These are phyloP conservation scores for Paraphoma chrysanthemicola DNA, from an alignment of 2,329 filamentous ascomycete genomes.

Conservation along the genomic window DNA sequence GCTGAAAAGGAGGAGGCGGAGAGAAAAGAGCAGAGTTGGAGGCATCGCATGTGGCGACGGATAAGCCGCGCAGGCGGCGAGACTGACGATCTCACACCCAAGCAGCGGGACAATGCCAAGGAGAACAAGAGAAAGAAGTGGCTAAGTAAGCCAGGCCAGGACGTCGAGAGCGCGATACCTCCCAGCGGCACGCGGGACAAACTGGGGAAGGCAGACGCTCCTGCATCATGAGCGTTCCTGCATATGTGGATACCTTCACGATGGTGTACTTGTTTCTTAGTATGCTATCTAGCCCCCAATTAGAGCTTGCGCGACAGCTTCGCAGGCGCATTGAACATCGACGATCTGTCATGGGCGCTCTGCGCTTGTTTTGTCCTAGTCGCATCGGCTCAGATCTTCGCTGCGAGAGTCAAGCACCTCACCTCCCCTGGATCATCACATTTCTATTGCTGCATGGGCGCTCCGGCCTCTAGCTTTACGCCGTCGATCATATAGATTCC, in stretches of 20 bases:
- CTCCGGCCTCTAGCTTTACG: conserved; percentile 3
- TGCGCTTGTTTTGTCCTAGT: too few relatives aligned
- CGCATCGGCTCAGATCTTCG: too few relatives aligned
- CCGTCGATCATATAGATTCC: background rate
- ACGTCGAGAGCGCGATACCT: conserved; percentile 46
- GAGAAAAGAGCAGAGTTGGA: conserved; percentile 39
- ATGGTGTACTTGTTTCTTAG: background rate
- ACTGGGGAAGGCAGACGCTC: conserved; percentile 7
- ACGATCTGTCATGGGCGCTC: too few relatives aligned
- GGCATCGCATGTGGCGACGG: conserved; percentile 38
- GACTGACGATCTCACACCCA: conserved; percentile 21
- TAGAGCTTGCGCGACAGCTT: too few relatives aligned
- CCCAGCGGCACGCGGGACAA: conserved; percentile 39
- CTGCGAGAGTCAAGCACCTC: background rate
- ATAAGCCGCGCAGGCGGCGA: conserved; percentile 23
- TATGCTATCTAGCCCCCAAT: background rate
- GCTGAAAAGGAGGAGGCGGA: conserved; percentile 56
- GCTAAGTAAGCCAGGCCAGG: conserved; percentile 41
- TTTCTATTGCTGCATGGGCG: too few relatives aligned
- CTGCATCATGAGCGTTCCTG: conserved; percentile 17
- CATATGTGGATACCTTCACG: conserved; percentile 7
- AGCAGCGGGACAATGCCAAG: conserved; percentile 28
- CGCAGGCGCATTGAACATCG: too few relatives aligned
- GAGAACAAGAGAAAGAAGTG: conserved; percentile 34
- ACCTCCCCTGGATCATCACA: background rate